Conservation (phyloP, 352 stramenopile species). For the Aphanomyces stellatus region DNA sequence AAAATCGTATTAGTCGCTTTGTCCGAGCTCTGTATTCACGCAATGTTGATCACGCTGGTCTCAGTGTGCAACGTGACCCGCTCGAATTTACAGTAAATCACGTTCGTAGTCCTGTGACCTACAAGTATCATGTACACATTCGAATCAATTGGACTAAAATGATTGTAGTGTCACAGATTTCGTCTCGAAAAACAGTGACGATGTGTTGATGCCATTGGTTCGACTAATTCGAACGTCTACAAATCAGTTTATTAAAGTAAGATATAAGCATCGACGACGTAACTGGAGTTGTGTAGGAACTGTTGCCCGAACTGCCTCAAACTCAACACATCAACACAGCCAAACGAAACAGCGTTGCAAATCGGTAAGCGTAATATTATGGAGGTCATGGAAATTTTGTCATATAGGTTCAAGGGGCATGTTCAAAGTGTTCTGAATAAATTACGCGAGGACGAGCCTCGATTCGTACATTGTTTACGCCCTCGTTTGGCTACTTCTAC, state of each 20-base stretch:
- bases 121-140: neutral
- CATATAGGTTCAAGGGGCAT: conserved; percentile 13
- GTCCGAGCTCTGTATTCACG: conserved; percentile 16
- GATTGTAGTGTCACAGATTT: conserved; percentile 6
- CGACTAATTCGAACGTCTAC: neutral
- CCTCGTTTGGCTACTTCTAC: neutral
- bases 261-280: too few species aligned
- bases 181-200: conserved; percentile 13
- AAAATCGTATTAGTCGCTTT: conserved; percentile 9
- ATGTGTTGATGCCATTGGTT: neutral
- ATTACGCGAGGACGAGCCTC: neutral
- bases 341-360: conserved; percentile 5
- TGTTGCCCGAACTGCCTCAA: too few species aligned
- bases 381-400: too few species aligned
- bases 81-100: conserved; percentile 16
- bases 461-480: conserved; percentile 17
- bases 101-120: conserved; percentile 4
- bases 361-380: conserved; percentile 13
- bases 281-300: too few species aligned
- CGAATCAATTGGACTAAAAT: neutral
- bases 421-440: neutral
- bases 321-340: too few species aligned
- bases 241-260: conserved; percentile 13
- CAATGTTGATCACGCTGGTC: conserved; percentile 2
- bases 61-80: neutral